Conservation (phyloP, 148 eudicot species). For the Camellia lanceoleosa region DNA sequence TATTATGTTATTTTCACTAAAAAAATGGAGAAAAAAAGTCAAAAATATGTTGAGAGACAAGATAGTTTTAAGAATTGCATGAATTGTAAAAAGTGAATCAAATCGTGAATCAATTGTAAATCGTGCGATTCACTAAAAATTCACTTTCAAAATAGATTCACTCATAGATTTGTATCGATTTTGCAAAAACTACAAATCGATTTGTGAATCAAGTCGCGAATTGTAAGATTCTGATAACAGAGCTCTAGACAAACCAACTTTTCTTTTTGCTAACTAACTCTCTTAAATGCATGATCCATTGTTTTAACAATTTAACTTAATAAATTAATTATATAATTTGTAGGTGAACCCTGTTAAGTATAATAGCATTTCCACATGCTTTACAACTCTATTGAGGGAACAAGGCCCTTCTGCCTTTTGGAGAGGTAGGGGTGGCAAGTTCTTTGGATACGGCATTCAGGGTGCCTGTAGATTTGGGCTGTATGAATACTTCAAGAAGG, state of each 20-base stretch:
- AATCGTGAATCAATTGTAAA: too few relatives aligned
- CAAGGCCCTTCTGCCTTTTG: constrained; percentile 62
- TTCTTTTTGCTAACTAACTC: background rate
- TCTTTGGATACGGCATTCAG: constrained; percentile 65
- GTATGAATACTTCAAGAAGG: constrained; percentile 60
- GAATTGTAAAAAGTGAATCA: too few relatives aligned
- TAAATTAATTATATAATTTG: constrained; percentile 5
- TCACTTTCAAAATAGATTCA: too few relatives aligned
- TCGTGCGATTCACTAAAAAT: too few relatives aligned
- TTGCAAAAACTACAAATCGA: too few relatives aligned
- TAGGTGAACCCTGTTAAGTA: constrained; percentile 62
- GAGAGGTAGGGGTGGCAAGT: constrained; percentile 64
- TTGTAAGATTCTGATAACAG: too few relatives aligned
- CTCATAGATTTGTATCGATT: too few relatives aligned
- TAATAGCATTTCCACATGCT: constrained; percentile 47
- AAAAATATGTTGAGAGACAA: too few relatives aligned
- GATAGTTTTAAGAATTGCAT: too few relatives aligned
- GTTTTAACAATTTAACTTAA: background rate
- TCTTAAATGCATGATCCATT: background rate
- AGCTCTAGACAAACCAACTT: background rate
- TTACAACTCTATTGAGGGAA: constrained; percentile 47
- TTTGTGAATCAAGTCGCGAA: too few relatives aligned
- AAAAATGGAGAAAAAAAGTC: too few relatives aligned
- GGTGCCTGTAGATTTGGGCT: constrained; percentile 71
- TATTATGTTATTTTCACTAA: too few relatives aligned